These are phyloP conservation scores for Pestalotiopsis sp. DNA, from an alignment of 2,329 filamentous ascomycete genomes.

Conservation along the genomic window DNA sequence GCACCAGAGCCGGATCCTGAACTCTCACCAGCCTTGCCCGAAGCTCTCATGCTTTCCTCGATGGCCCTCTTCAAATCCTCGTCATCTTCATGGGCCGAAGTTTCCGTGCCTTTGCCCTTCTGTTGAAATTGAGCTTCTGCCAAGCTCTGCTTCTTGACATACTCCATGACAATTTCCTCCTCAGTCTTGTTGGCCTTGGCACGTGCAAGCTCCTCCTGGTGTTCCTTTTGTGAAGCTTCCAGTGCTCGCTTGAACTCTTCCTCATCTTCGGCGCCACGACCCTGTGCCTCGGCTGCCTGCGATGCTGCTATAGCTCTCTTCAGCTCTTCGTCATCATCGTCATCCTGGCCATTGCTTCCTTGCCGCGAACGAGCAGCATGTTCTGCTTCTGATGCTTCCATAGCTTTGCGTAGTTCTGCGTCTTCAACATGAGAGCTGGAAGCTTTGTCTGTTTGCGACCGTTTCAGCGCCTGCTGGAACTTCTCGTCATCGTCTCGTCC, in stretches of 20 bases:
- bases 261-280: constrained; percentile 39
- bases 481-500: constrained; percentile 21
- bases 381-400: constrained; percentile 39
- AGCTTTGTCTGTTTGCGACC: constrained; percentile 26
- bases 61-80: constrained; percentile 28
- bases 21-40: constrained; percentile 18
- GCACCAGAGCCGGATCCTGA: background rate
- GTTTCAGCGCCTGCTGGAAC: constrained; percentile 20
- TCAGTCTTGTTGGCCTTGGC: constrained; percentile 53
- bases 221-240: constrained; percentile 46
- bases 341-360: constrained; percentile 11
- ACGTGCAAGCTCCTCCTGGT: constrained; percentile 43
- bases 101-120: constrained; percentile 36
- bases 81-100: constrained; percentile 22
- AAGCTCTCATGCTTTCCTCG: constrained; percentile 24
- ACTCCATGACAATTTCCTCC: constrained; percentile 75
- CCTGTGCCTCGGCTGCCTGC: constrained; percentile 25
- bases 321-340: constrained; percentile 32
- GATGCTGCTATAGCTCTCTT: constrained; percentile 44
- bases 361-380: constrained; percentile 14
- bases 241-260: constrained; percentile 49
- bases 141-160: constrained; percentile 76
- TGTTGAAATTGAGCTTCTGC: constrained; percentile 61
- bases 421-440: constrained; percentile 29
- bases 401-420: constrained; percentile 40